Evolutionary conservation across 305 asterid genomes (phyloP).

Genomic region (Ajuga reptans): DNA sequence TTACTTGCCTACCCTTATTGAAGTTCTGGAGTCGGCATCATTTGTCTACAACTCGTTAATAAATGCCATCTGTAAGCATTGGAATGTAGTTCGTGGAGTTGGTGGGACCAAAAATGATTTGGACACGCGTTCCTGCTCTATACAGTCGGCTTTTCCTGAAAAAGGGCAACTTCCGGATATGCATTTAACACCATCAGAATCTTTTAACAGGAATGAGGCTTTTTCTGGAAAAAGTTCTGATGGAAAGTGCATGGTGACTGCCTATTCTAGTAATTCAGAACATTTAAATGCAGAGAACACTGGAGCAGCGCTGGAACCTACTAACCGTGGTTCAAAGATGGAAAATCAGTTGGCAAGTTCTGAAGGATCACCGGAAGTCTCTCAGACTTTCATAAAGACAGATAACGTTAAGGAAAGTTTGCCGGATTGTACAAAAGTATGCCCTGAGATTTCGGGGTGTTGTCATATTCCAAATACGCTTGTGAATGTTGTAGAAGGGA

Average conservation of each 20-base stretch:
- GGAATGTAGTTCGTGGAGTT: conserved; percentile 44
- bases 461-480: conserved; percentile 30
- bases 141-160: conserved; percentile 31
- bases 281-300: conserved; percentile 33
- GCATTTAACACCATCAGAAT: conserved; percentile 28
- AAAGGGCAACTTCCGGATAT: conserved; percentile 21
- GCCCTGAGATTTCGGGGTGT: conserved; percentile 33
- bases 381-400: conserved; percentile 42
- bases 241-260: conserved; percentile 26
- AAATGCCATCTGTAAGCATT: conserved; percentile 44
- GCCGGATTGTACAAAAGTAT: conserved; percentile 26
- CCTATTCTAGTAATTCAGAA: conserved; percentile 31
- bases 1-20: conserved; percentile 50
- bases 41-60: conserved; percentile 36
- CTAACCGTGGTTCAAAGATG: conserved; percentile 31
- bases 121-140: conserved; percentile 30
- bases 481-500: conserved; percentile 27
- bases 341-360: conserved; percentile 52
- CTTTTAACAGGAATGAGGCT: conserved; percentile 20
- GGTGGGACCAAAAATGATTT: conserved; percentile 38
- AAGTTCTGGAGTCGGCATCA: conserved; percentile 48
- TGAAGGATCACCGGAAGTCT: conserved; percentile 68
- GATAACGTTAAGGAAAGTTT: conserved; percentile 26
- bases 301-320: conserved; percentile 32
- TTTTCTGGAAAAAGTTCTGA: conserved; percentile 33